phyloP scores from a whole-genome alignment of 768 basidiomycete species.

The Lentinus brumalis region DNA sequence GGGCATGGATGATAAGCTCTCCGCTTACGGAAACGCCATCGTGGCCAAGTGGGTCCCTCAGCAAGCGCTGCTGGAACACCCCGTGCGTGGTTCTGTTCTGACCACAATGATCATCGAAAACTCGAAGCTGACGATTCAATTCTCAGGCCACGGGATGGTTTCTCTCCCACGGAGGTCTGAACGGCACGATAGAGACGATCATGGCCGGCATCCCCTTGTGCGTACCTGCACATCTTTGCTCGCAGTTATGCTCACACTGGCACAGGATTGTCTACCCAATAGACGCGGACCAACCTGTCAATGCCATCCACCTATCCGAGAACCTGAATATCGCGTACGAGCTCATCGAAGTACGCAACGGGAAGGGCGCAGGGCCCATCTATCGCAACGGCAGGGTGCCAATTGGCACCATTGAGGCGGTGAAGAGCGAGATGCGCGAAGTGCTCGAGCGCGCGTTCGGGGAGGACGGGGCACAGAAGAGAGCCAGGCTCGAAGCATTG shows the following conservation, averaged over 20 bases:
- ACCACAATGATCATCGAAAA: not conserved
- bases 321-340: slow-evolving; percentile 26
- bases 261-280: slow-evolving; percentile 31
- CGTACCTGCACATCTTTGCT: not conserved
- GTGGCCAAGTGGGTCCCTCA: slow-evolving; percentile 8
- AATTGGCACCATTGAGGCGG: slow-evolving; percentile 21
- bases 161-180: slow-evolving; percentile 19
- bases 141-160: slow-evolving; percentile 16
- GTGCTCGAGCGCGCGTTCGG: slow-evolving; percentile 22
- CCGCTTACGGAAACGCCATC: not conserved
- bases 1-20: not conserved
- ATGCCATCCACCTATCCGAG: slow-evolving; percentile 19
- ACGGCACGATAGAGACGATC: slow-evolving; percentile 24
- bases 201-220: slow-evolving; percentile 23
- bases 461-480: slow-evolving; percentile 23
- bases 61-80: slow-evolving; percentile 5
- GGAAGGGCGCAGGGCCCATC: slow-evolving; percentile 13
- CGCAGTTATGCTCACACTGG: not conserved
- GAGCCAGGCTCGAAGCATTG: slow-evolving; percentile 8
- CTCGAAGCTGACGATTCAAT: not conserved
- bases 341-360: slow-evolving; percentile 25
- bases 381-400: slow-evolving; percentile 18
- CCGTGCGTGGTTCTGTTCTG: not conserved
- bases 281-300: slow-evolving; percentile 23
- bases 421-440: slow-evolving; percentile 13